Base-by-base conservation (phyloP, 2,329 filamentous ascomycete genomes). In the Akanthomyces dipterigenus region DNA sequence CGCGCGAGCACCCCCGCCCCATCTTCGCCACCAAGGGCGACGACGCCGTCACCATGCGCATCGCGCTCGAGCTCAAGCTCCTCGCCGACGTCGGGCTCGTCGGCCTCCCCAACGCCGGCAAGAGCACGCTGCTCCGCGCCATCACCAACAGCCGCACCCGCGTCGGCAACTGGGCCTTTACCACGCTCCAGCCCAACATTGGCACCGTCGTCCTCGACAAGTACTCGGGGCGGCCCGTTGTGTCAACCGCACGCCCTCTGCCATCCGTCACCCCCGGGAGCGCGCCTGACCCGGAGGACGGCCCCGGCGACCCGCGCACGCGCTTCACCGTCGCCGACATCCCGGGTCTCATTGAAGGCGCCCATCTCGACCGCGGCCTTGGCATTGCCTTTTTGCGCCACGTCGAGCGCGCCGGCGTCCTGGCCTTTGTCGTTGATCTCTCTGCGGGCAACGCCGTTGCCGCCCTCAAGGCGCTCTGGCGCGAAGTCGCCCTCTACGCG, bases 251-350 rank as follows among this genome's bases (percentile, higher is more conserved):
- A 66, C 9, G 71, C 70, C 69, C 65, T 66, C 55, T 63, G 68
- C 65, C 55, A 45, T 36, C 65, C 36, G 50, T 69, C 46, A 71
- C 63, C 50, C 66, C 79, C 51, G 76, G 9, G 20, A 16, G 65
- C 68, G 75, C 71, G 70, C 68, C 54, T 1, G 49, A 38, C 20
- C n/a, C 38, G 3, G 75, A 67, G 20, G 78, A 70, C 67, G 78
- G 73, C 5, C 79, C 72, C 72, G 79, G 71, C 68, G 82, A 76
- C 71, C 77, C 83, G 1, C 83, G 92, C 38, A 91, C 89, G 1
- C 87, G 89, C 62, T 96, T 98, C 74, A 96, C 91, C 9, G 88
- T 99, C 63, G 95, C 95, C 18, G 95, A 99, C 72, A 98, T 99
- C 62, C 95, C 95, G 1, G 95, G 95, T 1, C 79, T 99, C 63